Evolutionary conservation across 73 alveolate species (phyloP), one percentile per base, ranked within the genome.

Genomic region (Paramecium octaurelia): DNA sequence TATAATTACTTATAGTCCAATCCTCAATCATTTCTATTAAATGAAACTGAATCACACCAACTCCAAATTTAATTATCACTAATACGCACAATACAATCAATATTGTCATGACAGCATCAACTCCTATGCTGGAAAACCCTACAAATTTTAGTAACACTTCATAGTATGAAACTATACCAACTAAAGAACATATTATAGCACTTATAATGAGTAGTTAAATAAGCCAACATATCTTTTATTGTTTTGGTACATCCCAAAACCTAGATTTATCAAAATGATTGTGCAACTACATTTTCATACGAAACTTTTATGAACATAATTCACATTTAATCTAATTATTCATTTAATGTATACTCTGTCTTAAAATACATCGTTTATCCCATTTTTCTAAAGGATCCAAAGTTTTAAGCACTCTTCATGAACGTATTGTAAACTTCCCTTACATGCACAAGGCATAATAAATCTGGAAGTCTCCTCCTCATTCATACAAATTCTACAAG

Each of bases 391-490:
- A 9, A 80, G 38, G 6, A 80, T 80, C 91, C 91, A 80, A 14
- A 80, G 43, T 80, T 80, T 80, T 18, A 80, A 35, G 12, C 91
- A 80, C 57, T 80, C 91, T 21, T 80, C 91, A 80, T 80, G 91
- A 8, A 80, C 50, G 23, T 44, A 80, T 20, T 44, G 8, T 10
- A 27, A 42, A 11, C 43, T 38, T 21, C 91, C 91, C 12, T 80
- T 80, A n/a, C 91, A 80, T 44, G 16, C 44, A 80, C 91, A 80
- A 48, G 91, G 91, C 24, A 11, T 23, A 8, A 80, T 48, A 80
- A 80, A 80, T 40, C 75, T 40, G 11, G 91, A 80, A 18, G 91
- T 42, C 27, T 80, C 91, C 24, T 80, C 91, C 18, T 80, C 91
- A 18, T 23, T 46, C 48, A 80, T 42, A 80, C 91, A 80, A 6